Evolutionary conservation across 176 grass and related monocot species (phyloP).

Genomic region (Eleusine coracana): DNA sequence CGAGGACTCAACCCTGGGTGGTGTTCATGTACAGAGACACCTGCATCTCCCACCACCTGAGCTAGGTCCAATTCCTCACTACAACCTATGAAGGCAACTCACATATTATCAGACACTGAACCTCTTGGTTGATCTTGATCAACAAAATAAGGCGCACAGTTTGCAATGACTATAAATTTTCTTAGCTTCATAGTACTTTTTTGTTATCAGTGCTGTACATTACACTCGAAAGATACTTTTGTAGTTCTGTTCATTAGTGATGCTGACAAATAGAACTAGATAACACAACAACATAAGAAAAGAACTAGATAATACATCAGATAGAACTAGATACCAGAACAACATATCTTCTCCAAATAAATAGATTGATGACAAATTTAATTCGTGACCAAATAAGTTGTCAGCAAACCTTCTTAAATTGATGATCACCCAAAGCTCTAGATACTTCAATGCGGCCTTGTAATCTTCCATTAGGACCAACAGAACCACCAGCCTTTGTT

Average conservation of each 20-base stretch:
- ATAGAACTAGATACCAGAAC: not conserved
- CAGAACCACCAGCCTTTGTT: constrained; percentile 86
- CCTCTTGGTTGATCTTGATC: not conserved
- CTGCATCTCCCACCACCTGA: not conserved
- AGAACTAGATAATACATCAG: not conserved
- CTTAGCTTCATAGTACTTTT: not conserved
- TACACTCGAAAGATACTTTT: not conserved
- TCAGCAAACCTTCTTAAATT: constrained; percentile 88
- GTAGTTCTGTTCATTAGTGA: not conserved
- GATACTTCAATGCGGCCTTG: constrained; percentile 96
- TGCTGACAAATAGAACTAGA: not conserved
- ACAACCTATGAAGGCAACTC: not conserved
- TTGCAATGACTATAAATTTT: not conserved
- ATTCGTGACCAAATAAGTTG: constrained; percentile 16
- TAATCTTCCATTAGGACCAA: constrained; percentile 84
- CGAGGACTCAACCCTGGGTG: not conserved
- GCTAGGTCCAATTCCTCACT: not conserved
- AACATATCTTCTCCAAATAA: constrained; percentile 20
- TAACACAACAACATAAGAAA: not conserved
- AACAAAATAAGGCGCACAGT: not conserved
- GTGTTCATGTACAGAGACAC: not conserved
- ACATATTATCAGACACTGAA: not conserved
- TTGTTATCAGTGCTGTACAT: not conserved
- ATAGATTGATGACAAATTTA: constrained; percentile 7
- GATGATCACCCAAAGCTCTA: constrained; percentile 90